A percentile compares a stretch with the other conserved stretches of the same genome.
Evolutionary conservation across 805 yeast genomes (phyloP).

Genomic region (Candida xyloterini): DNA sequence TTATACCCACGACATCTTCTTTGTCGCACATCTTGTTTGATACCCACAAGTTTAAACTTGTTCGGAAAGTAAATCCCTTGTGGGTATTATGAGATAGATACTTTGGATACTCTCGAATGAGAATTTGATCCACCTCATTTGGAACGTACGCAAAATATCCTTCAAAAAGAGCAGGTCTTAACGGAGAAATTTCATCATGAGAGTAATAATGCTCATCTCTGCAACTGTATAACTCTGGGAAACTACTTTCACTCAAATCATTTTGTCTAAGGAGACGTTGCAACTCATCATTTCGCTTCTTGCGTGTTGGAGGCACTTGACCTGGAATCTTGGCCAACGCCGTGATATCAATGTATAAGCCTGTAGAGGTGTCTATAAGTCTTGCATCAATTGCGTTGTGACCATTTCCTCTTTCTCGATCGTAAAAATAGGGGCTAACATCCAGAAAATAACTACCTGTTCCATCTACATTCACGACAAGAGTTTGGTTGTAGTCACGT

Average conservation of each 20-base stretch:
- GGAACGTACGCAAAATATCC: slow-evolving; percentile 52
- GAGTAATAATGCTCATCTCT: slow-evolving; percentile 55
- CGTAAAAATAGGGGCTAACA: slow-evolving; percentile 33
- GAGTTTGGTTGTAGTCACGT: slow-evolving; percentile 44
- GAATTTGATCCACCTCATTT: slow-evolving; percentile 31
- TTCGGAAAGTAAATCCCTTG: slow-evolving; percentile 26
- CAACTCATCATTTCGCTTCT: slow-evolving; percentile 15
- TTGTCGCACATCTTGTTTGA: slow-evolving; percentile 19
- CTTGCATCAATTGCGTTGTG: slow-evolving; percentile 54
- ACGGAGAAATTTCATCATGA: slow-evolving; percentile 48
- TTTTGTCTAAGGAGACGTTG: slow-evolving; percentile 18
- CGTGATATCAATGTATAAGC: slow-evolving; percentile 44
- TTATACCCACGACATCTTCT: slow-evolving; percentile 24
- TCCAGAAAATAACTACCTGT: slow-evolving; percentile 34
- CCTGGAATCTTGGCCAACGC: slow-evolving; percentile 30
- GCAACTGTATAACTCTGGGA: slow-evolving; percentile 38
- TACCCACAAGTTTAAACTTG: slow-evolving; percentile 25
- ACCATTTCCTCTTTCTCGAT: slow-evolving; percentile 42
- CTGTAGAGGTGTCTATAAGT: slow-evolving; percentile 49
- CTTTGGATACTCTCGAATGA: slow-evolving; percentile 38
- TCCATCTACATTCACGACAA: slow-evolving; percentile 43
- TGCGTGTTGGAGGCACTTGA: slow-evolving; percentile 8
- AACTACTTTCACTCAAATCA: slow-evolving; percentile 9
- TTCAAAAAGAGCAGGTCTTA: slow-evolving; percentile 55
- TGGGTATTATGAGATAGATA: slow-evolving; percentile 19